Base-by-base conservation (phyloP, 208 protist genomes). In the Trypanosoma brucei region DNA sequence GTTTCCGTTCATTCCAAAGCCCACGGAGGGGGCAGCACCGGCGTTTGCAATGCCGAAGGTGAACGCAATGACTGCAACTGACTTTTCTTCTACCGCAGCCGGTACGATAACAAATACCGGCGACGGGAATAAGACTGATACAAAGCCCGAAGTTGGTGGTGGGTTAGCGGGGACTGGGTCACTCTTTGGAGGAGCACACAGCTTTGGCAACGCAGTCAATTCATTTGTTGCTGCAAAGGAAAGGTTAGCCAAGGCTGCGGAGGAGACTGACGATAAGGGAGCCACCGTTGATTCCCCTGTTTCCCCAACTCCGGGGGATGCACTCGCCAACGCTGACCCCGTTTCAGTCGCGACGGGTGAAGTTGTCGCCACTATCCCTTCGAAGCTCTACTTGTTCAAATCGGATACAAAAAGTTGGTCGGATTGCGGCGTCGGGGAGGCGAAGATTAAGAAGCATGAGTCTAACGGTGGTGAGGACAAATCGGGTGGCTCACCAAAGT, bases 331-430 rank as follows among this genome's bases (percentile, higher is more conserved):
- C 42, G 52, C 63, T 22, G n/a, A 39, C 0, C 53, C 56, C 45
- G 68, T 60, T 39, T 37, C 65, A 9, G 6, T 57, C 30, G 55
- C 56, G 3, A 53, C 65, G 14, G 75, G 81, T 4, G 79, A 91
- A 34, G 76, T 86, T 35, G 55, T 90, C 14, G 81, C 70, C 9
- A 72, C 53, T 9, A 74, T 72, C 7, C 72, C 82, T 13, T 68
- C 62, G 7, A 94, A 92, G 65, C 73, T 91, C 0, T 91, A 78
- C 57, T 8, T 81, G 1, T 91, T 91, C 45, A 86, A 86, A 53
- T 62, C 61, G 4, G 81, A 81, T 11, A 77, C 75, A 37, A 61
- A 70, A 49, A 72, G 62, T 35, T 93, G 87, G 87, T 73, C 62
- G 33, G 87, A 93, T 60, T 78, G 76, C 56, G 87, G 87, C 37